Evolutionary conservation across 148 eudicot species (phyloP), one percentile per base, ranked within the genome.

Genomic region (Tetragonia tetragonoides): DNA sequence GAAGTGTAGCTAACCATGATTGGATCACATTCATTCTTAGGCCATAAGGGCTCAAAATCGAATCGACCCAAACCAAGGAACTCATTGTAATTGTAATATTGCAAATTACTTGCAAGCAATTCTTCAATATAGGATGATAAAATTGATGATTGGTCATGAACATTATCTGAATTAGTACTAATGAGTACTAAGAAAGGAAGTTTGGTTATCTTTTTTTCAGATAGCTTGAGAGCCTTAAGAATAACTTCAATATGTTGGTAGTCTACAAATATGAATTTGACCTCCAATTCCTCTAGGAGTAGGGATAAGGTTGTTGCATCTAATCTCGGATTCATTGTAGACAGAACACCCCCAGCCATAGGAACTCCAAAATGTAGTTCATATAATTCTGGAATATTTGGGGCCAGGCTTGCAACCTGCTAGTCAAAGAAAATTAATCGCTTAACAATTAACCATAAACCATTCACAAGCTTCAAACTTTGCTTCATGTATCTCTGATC

Each of bases 1-100:
- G 81, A 79, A 7, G 81, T 79, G 46, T 73, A 73, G 66, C 28
- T 79, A n/a, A 79, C 77, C 68, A 79, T 21, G 42, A 79, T 79
- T 0, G 81, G 81, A 79, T 79, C 81, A 66, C 71, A 73, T 66
- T 79, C 77, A 16, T 73, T 7, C 42, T 79, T 66, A 15, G 72
- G 81, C 72, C 42, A 61, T 7, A 63, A 16, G 3, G 72, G 81
- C 10, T 73, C 66, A 18, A 72, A 73, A 54, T 79, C 56, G 17
- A 39, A 41, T 21, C 3, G 66, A 42, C 77, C 65, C 66, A 73
- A 49, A 24, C 54, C 77, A 51, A 79, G 56, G 46, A 79, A 56
- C 44, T 73, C 73, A 20, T 54, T 6, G 7, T 73, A 79, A 11
- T 49, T 49, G 53, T 49, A 49, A 10, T 49, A 10, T 8, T 23